Base-by-base conservation (phyloP, 2,329 filamentous ascomycete species). In the Cadophora sp. region DNA sequence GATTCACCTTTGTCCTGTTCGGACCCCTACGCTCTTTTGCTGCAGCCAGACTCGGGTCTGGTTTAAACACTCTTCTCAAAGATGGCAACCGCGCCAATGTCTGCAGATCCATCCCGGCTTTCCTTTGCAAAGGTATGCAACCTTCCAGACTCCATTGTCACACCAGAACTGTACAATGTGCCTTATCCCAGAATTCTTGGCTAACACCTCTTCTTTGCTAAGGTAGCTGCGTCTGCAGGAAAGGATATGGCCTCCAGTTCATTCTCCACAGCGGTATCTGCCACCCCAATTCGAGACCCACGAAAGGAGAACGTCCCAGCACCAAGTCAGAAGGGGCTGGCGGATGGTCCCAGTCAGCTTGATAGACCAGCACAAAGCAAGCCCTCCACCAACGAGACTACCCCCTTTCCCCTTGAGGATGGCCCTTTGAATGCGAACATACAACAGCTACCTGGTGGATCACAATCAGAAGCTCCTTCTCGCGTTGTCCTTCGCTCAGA, bases 121-220 rank as follows among this genome's bases (percentile, higher is more conserved):
- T 92, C 91, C 51, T 94, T 94, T 83, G 91, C 91, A 80, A 93
- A 92, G 85, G 91, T 92, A 81, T 66, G 83, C 74, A 68, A 47
- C 27, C 36, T 41, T 43, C n/a, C 48, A 39, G 45, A 39, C 39
- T 39, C 22, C 5, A 39, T 30, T 33, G 41, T 55, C 43, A 53
- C 50, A 60, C 56, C 8, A 27, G 27, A 9, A 43, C 61, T 39
- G 48, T 58, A 6, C 33, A 22, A 36, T n/a, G 33, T 53, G 11
- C 36, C 11, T 22, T 60, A 5, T 61, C 51, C 39, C n/a, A 24
- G 63, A 60, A 13, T 22, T 14, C 53, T 24, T 45, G 47, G 18
- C 62, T 65, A 36, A 59, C 47, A 36, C 30, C 6, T 62, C 22
- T 51, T 56, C 62, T 68, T 71, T 48, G 71, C 50, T 67, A 48